A percentile compares a stretch with the other conserved stretches of the same genome.
Evolutionary conservation across 352 stramenopile genomes (phyloP).

Genomic region (Pythium volutum): DNA sequence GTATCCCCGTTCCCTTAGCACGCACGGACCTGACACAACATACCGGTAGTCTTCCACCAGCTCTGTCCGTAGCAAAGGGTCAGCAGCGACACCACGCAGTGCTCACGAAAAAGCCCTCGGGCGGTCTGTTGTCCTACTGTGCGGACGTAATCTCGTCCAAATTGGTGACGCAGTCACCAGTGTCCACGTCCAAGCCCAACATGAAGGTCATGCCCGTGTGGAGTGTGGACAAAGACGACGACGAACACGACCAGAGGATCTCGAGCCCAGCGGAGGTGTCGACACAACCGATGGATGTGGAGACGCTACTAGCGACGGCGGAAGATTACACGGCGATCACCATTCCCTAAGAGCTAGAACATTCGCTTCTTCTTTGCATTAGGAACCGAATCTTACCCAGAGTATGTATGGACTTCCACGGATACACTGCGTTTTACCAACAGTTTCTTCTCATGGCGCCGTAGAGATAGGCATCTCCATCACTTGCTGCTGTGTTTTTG

Average conservation of each 20-base stretch:
- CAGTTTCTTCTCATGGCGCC: neutral
- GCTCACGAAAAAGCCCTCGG: constrained; percentile 27
- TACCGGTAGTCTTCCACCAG: constrained; percentile 3
- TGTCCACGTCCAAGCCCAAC: constrained; percentile 18
- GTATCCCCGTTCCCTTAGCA: neutral
- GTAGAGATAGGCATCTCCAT: neutral
- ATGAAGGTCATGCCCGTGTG: constrained; percentile 39
- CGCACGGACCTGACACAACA: neutral
- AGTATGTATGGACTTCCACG: neutral
- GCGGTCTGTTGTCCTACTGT: constrained; percentile 38
- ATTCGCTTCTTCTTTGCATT: neutral
- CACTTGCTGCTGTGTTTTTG: neutral
- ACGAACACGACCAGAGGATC: neutral
- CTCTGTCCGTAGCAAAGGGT: neutral
- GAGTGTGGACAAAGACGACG: constrained; percentile 9
- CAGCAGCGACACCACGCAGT: neutral
- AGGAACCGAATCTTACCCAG: neutral
- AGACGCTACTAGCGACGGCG: neutral
- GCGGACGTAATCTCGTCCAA: constrained; percentile 36
- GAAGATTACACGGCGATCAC: constrained; percentile 14
- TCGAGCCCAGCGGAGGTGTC: neutral
- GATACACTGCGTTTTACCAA: neutral
- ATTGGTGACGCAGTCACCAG: constrained; percentile 14
- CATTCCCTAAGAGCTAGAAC: neutral
- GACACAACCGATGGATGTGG: neutral